Evolutionary conservation across 106 monocot genomes (phyloP).

Genomic region (Apostasia shenzhenica): DNA sequence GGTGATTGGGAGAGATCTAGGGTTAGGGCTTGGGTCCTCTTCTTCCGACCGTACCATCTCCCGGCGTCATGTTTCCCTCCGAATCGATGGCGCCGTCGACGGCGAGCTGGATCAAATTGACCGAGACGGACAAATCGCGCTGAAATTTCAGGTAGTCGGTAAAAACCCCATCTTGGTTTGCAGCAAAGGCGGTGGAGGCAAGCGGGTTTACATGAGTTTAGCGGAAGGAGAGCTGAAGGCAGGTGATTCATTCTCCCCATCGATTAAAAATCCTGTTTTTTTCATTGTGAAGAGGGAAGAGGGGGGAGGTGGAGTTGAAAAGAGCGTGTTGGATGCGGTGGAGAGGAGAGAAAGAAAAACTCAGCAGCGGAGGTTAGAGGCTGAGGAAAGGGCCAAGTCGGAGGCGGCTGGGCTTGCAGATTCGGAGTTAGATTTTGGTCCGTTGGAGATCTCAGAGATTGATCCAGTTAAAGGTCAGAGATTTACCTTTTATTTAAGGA

Average conservation of each 20-base stretch:
- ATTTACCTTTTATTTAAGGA: background rate
- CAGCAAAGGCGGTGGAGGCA: background rate
- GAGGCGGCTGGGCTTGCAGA: background rate
- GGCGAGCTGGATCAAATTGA: background rate
- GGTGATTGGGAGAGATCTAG: constrained; percentile 15
- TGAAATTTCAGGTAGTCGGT: constrained; percentile 37
- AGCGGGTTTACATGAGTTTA: constrained; percentile 6
- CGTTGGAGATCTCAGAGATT: constrained; percentile 6
- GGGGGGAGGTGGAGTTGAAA: background rate
- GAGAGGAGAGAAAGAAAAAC: constrained; percentile 13
- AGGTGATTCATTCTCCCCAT: constrained; percentile 9
- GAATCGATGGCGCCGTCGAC: background rate
- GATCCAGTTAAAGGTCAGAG: constrained; percentile 16
- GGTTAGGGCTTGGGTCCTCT: constrained; percentile 5
- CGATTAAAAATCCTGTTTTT: constrained; percentile 13
- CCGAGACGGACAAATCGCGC: background rate
- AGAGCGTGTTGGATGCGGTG: constrained; percentile 8
- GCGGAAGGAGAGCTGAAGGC: constrained; percentile 12
- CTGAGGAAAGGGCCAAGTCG: background rate
- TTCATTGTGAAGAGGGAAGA: constrained; percentile 7
- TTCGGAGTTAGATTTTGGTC: background rate
- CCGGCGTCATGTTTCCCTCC: constrained; percentile 31
- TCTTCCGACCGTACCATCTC: constrained; percentile 30
- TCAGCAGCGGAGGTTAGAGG: constrained; percentile 2
- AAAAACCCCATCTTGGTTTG: constrained; percentile 42